Evolutionary conservation across 139 green algal genomes (phyloP), one percentile per base, ranked within the genome.

Genomic region (Chlamydomonas sp.): DNA sequence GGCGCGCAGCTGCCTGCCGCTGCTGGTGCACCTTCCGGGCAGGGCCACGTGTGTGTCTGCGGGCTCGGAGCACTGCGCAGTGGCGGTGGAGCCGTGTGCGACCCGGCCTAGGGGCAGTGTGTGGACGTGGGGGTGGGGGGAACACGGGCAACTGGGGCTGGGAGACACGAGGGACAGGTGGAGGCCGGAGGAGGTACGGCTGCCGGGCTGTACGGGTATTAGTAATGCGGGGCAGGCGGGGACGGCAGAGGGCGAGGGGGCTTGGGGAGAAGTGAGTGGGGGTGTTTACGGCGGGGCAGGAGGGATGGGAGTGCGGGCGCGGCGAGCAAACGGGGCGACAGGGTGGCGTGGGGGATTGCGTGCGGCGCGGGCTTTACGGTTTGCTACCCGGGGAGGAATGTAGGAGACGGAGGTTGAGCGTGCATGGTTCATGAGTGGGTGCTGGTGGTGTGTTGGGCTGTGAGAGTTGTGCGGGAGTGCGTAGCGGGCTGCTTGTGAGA

Each of bases 21-120:
- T 81, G 77, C 60, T 4, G 1, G 77, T 81, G 59, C 17, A 16
- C 1, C 77, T 81, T 2, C 77, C 77, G 16, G 77, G 2, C 0
- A 4, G 17, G 59, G 60, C 59, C 2, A 9, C 8, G 1, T 57
- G 60, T 18, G 60, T 81, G 2, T 60, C 77, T 18, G 77, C 77
- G 58, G 77, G 77, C 16, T 69, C 77, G 60, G 77, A 81, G 77
- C 77, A 81, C 77, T 67, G 60, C 60, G 77, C 77, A n/a, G 77
- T 60, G 58, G 60, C 68, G 20, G 16, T 81, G 16, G 20, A 12
- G 6, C 31, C 31, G 31, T 49, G 31, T 49, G 31, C 31, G 31
- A 49, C 31, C 31, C 31, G 31, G 31, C 31, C 31, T 49, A 60
- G 58, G 60, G 77, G 77, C 2, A 15, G 77, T 17, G 60, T 81